Evolutionary conservation across 768 basidiomycete species (phyloP).

Genomic region (Multifurca ochricompacta): DNA sequence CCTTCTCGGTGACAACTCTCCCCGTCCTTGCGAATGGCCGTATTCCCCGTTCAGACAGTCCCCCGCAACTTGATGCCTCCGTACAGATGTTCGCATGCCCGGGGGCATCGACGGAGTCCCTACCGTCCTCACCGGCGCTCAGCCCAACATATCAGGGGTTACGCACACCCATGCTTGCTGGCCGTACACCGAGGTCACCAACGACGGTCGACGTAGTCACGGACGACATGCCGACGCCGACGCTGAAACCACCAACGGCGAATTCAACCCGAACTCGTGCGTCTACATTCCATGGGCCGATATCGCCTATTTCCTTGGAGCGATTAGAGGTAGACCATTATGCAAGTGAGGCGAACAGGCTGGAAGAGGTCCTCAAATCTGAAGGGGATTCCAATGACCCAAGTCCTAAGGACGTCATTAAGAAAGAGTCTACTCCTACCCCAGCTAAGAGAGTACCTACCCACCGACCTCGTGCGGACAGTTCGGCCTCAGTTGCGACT

Average conservation of each 20-base stretch:
- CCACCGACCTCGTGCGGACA: slow-evolving; percentile 27
- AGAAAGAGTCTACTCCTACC: slow-evolving; percentile 15
- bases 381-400: slow-evolving; percentile 1
- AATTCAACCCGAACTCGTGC: slow-evolving; percentile 10
- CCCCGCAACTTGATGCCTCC: slow-evolving; percentile 55
- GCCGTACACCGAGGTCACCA: not conserved
- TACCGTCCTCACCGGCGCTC: slow-evolving; percentile 33
- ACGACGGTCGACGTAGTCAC: not conserved
- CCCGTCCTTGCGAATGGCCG: slow-evolving; percentile 25
- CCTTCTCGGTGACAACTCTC: slow-evolving; percentile 30
- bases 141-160: slow-evolving; percentile 28
- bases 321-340: slow-evolving; percentile 1
- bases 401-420: not conserved
- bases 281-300: slow-evolving; percentile 16
- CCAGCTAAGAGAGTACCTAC: not conserved
- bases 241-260: not conserved
- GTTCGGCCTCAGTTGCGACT: slow-evolving; percentile 43
- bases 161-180: not conserved
- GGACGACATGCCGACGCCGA: slow-evolving; percentile 10
- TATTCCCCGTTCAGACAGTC: slow-evolving; percentile 30
- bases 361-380: slow-evolving; percentile 13
- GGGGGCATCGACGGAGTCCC: slow-evolving; percentile 65
- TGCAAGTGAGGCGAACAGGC: slow-evolving; percentile 13
- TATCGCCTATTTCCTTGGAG: not conserved
- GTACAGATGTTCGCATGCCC: slow-evolving; percentile 73